Percentiles rank a stretch among this genome's conserved stretches.
Evolutionary conservation across 768 basidiomycete genomes (phyloP).

Genomic region (Boletus barrowsii): DNA sequence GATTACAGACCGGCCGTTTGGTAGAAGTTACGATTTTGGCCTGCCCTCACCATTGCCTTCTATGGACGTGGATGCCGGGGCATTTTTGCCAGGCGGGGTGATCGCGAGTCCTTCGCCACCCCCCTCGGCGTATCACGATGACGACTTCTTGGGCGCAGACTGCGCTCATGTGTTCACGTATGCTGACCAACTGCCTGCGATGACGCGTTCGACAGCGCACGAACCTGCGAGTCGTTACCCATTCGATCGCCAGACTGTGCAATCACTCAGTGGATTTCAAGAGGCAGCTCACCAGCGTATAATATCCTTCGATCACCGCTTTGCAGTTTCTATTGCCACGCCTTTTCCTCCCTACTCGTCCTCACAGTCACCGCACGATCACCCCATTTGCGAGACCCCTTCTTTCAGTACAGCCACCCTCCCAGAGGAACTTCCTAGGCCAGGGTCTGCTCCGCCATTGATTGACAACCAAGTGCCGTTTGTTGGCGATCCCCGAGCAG

Average conservation of each 20-base stretch:
- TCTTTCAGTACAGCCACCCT: constrained; percentile 27
- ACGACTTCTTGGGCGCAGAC: constrained; percentile 19
- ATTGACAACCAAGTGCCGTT: constrained; percentile 29
- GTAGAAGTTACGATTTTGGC: constrained; percentile 6
- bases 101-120: constrained; percentile 23
- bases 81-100: constrained; percentile 13
- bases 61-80: constrained; percentile 9
- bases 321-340: constrained; percentile 22
- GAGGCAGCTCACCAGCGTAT: constrained; percentile 17
- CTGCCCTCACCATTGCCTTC: constrained; percentile 13
- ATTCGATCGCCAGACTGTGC: constrained; percentile 19
- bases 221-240: constrained; percentile 9
- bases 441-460: constrained; percentile 30
- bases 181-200: constrained; percentile 11
- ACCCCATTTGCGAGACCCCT: constrained; percentile 23
- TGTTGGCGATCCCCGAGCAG: constrained; percentile 27
- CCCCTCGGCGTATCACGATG: constrained; percentile 23
- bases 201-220: constrained; percentile 14
- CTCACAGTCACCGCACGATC: constrained; percentile 31
- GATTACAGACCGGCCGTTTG: constrained; percentile 9
- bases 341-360: constrained; percentile 30
- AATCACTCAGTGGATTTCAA: constrained; percentile 15
- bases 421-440: constrained; percentile 20
- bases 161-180: constrained; percentile 11
- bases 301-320: constrained; percentile 25